Percentiles rank a stretch among this genome's conserved stretches.
Evolutionary conservation across 768 basidiomycete species (phyloP).

Genomic region (Mycena alexandri): DNA sequence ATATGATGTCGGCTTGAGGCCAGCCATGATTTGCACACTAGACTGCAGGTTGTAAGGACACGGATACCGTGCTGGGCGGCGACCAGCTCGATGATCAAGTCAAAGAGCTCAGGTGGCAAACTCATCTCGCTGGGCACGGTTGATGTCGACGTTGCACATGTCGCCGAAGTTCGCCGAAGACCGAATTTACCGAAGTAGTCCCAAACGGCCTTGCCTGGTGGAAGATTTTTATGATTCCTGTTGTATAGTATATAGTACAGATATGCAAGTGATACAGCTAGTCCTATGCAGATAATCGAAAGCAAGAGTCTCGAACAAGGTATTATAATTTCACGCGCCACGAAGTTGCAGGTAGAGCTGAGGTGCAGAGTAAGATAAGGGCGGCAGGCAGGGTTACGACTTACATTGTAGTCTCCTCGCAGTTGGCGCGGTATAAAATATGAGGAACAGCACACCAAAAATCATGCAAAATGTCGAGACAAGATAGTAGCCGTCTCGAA

Average conservation of each 20-base stretch:
- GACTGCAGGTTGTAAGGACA: constrained; percentile 20
- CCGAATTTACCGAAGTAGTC: no score
- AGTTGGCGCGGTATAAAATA: constrained; percentile 85
- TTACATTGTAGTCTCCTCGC: constrained; percentile 88
- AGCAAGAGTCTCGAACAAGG: no score
- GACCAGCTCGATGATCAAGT: constrained; percentile 26
- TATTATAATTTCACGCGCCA: constrained; percentile 75
- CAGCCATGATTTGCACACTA: constrained; percentile 37
- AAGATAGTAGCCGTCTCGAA: constrained; percentile 92
- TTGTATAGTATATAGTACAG: no score
- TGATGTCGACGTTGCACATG: no score
- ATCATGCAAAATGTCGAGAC: constrained; percentile 82
- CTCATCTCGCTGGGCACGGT: neutral
- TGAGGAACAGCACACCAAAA: constrained; percentile 78
- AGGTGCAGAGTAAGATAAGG: constrained; percentile 19
- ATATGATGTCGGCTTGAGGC: constrained; percentile 27
- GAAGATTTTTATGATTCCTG: no score
- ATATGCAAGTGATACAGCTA: no score
- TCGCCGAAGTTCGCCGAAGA: no score
- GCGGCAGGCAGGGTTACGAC: constrained; percentile 40
- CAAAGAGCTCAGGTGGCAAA: constrained; percentile 36
- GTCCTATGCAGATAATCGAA: no score
- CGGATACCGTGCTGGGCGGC: constrained; percentile 17
- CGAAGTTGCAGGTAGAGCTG: constrained; percentile 74
- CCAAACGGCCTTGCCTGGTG: no score